Base-by-base conservation (phyloP, 129 eudicot species). In the Oenanthe sinensis region DNA sequence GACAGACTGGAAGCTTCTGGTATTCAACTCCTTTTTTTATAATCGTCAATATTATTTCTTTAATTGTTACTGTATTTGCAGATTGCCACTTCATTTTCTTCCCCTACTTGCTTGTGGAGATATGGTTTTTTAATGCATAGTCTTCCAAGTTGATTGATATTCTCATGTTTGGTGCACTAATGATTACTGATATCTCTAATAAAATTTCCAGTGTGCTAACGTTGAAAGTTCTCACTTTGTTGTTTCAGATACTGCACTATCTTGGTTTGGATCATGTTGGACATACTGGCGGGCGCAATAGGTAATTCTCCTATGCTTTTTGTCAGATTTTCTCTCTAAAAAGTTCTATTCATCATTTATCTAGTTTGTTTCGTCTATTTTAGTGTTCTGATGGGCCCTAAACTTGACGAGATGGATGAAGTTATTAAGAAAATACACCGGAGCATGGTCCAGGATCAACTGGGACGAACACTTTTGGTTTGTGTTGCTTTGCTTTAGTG, bases 231-330 rank as follows among this genome's bases (percentile, higher is more conserved):
- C 77, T 70, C 71, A 85, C 77, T 74, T 63, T 75, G 70, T 47
- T 81, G 72, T 87, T 81, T 39, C 96, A 94, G 98, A 88, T 94
- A 84, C 97, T 94, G 81, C 98, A 91, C 86, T 94, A 91, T 87
- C 97, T 94, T 87, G 98, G 97, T 75, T 71, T 94, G 89, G 98
- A 94, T 90, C 98, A 94, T 79, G 96, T 94, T 84, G 98, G 98
- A 37, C 98, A 94, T 88, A 91, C 87, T 88, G 98, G 96, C 6
- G 98, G 98, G 75, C 96, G 97, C 44, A 87, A 71, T 78, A 91
- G 97, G 98, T 90, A 81, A 33, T 39, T 46, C 8, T n/a, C 70
- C 54, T 47, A 45, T 28, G 8, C 79, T 30, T 48, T 36, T 79
- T 81, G 65, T 62, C 49, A 50, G 69, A 62, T 74, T 15, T 42